Percentiles rank a stretch among this genome's conserved stretches.
phyloP scores from a whole-genome alignment of 305 asterid genomes.

The Fraxinus albicans region DNA sequence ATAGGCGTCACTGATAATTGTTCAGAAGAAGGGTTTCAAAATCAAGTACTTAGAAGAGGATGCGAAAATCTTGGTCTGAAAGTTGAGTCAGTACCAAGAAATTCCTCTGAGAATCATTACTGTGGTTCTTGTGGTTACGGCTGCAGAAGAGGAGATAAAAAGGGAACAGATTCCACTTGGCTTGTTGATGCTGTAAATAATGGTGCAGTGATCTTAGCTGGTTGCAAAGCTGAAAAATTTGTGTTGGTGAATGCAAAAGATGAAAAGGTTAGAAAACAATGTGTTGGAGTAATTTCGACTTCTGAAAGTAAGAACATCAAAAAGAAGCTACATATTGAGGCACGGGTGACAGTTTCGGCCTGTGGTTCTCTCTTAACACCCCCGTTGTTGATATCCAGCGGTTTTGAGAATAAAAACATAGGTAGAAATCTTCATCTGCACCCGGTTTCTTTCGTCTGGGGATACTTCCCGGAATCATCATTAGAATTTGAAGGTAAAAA shows the following conservation, averaged over 20 bases:
- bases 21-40: conserved; percentile 63
- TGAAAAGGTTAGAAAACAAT: conserved; percentile 37
- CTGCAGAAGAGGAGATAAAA: conserved; percentile 81
- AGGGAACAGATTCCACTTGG: conserved; percentile 78
- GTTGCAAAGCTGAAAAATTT: conserved; percentile 65
- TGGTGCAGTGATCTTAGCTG: conserved; percentile 69
- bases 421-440: conserved; percentile 86
- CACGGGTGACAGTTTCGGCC: conserved; percentile 59
- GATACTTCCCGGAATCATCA: conserved; percentile 68
- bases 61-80: conserved; percentile 67
- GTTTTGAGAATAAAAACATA: conserved; percentile 66
- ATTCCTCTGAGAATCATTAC: conserved; percentile 64
- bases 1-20: conserved; percentile 69
- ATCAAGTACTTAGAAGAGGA: conserved; percentile 62
- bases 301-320: conserved; percentile 29
- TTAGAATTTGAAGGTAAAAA: conserved; percentile 52
- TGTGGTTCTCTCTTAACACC: conserved; percentile 80
- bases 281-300: conserved; percentile 67
- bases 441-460: conserved; percentile 75
- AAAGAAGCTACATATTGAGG: conserved; percentile 55
- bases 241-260: conserved; percentile 31
- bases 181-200: conserved; percentile 77
- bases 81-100: conserved; percentile 58
- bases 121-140: conserved; percentile 92
- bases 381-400: conserved; percentile 65